Conservation (phyloP, 164 flowering plant genomes). For the Euptelea pleiosperma region DNA sequence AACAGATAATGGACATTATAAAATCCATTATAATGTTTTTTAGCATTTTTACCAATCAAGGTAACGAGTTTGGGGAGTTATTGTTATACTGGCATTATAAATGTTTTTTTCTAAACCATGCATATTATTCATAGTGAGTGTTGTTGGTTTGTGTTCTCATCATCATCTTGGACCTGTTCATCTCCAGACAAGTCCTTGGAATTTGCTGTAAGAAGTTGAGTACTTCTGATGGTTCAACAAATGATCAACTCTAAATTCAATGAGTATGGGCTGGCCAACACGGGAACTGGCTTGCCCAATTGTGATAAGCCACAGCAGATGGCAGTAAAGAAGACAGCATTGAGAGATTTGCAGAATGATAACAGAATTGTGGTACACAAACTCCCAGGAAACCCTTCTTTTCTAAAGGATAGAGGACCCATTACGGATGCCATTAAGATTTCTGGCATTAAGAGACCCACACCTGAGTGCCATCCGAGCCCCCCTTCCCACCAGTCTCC, state of each 20-base stretch:
- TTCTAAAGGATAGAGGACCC: constrained; percentile 34
- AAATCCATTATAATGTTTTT: too few species aligned
- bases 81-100: too few species aligned
- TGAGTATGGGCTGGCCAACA: constrained; percentile 30
- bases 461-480: constrained; percentile 32
- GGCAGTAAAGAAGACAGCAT: constrained; percentile 42
- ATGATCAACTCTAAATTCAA: constrained; percentile 41
- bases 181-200: constrained; percentile 6
- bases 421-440: constrained; percentile 28
- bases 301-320: constrained; percentile 36
- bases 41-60: too few species aligned
- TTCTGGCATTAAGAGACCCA: constrained; percentile 51
- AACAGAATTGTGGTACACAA: constrained; percentile 30
- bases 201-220: constrained; percentile 12
- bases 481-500: constrained; percentile 30
- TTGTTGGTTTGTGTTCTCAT: not conserved
- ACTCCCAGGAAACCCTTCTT: constrained; percentile 26
- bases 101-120: too few species aligned
- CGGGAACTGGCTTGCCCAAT: constrained; percentile 31
- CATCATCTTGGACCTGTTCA: not conserved
- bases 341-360: constrained; percentile 57
- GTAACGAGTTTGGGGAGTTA: too few species aligned
- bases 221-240: constrained; percentile 21
- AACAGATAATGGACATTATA: too few species aligned
- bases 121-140: not conserved